Conservation (phyloP, 176 grass and related monocot genomes). For the Musa troglodytarum region DNA sequence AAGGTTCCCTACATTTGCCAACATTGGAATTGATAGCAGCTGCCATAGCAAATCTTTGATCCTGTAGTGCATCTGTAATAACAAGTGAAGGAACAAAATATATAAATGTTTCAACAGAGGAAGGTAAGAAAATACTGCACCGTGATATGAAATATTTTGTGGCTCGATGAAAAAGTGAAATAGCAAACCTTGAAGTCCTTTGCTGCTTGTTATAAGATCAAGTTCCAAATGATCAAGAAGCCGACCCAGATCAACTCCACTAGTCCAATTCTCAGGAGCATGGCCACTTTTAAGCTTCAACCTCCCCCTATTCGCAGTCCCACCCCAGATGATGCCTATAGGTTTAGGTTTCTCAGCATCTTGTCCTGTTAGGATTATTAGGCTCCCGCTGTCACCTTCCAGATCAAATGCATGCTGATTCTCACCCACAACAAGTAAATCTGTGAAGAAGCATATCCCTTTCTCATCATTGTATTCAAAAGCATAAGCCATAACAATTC, state of each 20-base stretch:
- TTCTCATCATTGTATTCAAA: slow-evolving; percentile 97
- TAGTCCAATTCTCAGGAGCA: slow-evolving; percentile 92
- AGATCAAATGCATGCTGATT: slow-evolving; percentile 90
- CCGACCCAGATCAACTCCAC: slow-evolving; percentile 82
- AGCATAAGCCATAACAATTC: slow-evolving; percentile 90
- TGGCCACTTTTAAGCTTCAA: slow-evolving; percentile 78
- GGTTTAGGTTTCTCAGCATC: slow-evolving; percentile 62
- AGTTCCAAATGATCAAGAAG: slow-evolving; percentile 85
- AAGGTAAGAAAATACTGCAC: background rate
- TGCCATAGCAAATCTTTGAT: slow-evolving; percentile 62
- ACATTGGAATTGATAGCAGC: slow-evolving; percentile 41
- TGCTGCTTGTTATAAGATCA: slow-evolving; percentile 66
- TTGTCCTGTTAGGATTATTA: slow-evolving; percentile 63
- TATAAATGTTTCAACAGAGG: background rate
- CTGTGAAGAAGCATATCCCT: slow-evolving; percentile 93
- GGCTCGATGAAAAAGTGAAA: background rate
- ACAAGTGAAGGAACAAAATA: background rate
- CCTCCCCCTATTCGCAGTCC: slow-evolving; percentile 74
- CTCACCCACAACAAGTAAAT: slow-evolving; percentile 89
- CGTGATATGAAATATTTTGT: background rate
- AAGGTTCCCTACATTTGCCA: slow-evolving; percentile 30
- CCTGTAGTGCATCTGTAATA: slow-evolving; percentile 70
- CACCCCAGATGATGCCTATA: slow-evolving; percentile 96
- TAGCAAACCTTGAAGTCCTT: slow-evolving; percentile 58
- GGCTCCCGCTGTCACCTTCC: slow-evolving; percentile 89